Evolutionary conservation across 768 basidiomycete species (phyloP), one percentile per base, ranked within the genome.

Genomic region (Podaxis mareebaensis): DNA sequence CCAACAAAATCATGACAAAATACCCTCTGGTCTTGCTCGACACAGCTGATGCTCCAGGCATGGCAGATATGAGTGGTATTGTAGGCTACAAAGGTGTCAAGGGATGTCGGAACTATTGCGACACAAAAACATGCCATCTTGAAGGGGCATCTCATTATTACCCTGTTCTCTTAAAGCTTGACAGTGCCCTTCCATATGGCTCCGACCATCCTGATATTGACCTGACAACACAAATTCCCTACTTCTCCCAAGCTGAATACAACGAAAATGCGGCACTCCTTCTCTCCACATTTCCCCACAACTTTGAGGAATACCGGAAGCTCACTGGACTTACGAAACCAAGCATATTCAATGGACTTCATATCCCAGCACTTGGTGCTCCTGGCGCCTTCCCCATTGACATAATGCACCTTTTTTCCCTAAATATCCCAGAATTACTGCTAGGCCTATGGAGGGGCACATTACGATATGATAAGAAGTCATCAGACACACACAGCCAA

Each of bases 361-460:
- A 53, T 0, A 24, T 46, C 0, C 54, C 28, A 3, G 70, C 58
- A 0, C 70, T 81, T 8, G 68, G 69, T 0, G 57, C 80, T 3
- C 80, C 80, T 0, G 30, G 53, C 0, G 72, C 70, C 26, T 82
- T 81, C 66, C 63, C 70, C 0, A 69, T 74, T 1, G 81, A 84
- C 61, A n/a, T 74, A 0, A 84, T 84, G 81, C 79, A 82, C 64
- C 69, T 78, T 0, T 20, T 70, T 3, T 62, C 63, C 3, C 63
- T 79, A 53, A 74, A 73, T 24, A 72, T 82, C 54, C 73, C 76
- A 4, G 78, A 81, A 20, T 70, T 82, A 1, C 48, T 82, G 42
- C 3, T 83, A 53, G 6, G 55, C 24, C 38, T 78, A 61, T 68
- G 77, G 81, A 66, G 74, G 67, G 72, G 71, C 54, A 70, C 63